Conservation (phyloP, 2,329 filamentous ascomycete species). For the Bisporella sp. region DNA sequence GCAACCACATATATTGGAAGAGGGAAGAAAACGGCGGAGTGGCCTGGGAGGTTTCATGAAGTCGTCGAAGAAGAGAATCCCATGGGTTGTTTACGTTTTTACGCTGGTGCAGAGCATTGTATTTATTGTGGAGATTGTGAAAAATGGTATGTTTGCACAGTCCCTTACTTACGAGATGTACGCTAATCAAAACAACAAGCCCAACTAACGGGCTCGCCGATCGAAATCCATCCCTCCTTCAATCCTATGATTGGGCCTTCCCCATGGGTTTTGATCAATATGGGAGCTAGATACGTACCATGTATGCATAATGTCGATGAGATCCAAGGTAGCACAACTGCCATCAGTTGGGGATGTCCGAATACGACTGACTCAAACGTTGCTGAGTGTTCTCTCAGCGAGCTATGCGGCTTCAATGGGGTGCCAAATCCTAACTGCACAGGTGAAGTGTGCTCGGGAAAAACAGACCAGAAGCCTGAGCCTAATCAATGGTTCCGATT, state of each 20-base stretch:
- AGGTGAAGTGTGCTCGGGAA: not conserved
- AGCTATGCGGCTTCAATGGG: slow-evolving; percentile 75
- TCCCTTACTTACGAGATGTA: not conserved
- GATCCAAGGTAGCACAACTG: slow-evolving; percentile 46
- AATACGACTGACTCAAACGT: slow-evolving; percentile 58
- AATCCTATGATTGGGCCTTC: slow-evolving; percentile 98
- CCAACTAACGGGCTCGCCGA: slow-evolving; percentile 62
- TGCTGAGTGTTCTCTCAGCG: slow-evolving; percentile 63
- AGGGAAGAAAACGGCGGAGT: slow-evolving; percentile 34
- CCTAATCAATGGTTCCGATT: slow-evolving; percentile 98
- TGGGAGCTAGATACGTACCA: slow-evolving; percentile 86
- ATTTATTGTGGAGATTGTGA: slow-evolving; percentile 83
- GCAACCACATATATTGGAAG: slow-evolving; percentile 18
- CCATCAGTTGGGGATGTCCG: slow-evolving; percentile 69
- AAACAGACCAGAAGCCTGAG: slow-evolving; percentile 29
- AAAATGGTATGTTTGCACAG: slow-evolving; percentile 60
- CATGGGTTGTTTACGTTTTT: slow-evolving; percentile 79
- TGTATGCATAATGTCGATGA: slow-evolving; percentile 84
- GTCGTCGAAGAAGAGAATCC: slow-evolving; percentile 35
- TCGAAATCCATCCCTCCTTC: slow-evolving; percentile 62
- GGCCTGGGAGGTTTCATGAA: slow-evolving; percentile 45
- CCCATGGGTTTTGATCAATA: slow-evolving; percentile 84
- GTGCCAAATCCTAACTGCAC: slow-evolving; percentile 36
- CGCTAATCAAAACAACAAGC: slow-evolving; percentile 36
- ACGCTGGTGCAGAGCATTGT: slow-evolving; percentile 72